Base-by-base conservation (phyloP, 2,329 filamentous ascomycete species). In the Tympanopsis confertula region DNA sequence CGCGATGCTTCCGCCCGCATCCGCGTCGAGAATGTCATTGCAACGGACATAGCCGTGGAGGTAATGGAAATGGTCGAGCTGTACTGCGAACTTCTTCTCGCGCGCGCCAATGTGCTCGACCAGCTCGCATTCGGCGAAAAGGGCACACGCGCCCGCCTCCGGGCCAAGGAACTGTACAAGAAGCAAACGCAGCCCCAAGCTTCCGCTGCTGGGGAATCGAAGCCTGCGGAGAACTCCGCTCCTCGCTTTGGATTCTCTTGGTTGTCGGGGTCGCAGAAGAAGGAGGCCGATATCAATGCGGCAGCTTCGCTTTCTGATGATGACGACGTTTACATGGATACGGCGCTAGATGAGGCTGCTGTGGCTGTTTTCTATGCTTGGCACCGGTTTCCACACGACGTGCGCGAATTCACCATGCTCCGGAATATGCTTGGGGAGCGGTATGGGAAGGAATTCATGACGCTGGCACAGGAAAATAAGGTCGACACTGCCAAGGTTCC, bases 381-480 rank as follows among this genome's bases (percentile, higher is more conserved):
- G 40, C 67, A 72, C 14, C 63, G 73, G 19, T 72, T 77, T 37
- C 30, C 30, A 15, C 30, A 33, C 30, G 75, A 80, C 37, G 64
- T 80, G 39, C 74, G 77, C 44, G 76, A 80, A 50, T 54, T 81
- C 33, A 70, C 69, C 12, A 63, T 69, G 19, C 68, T 75, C 18
- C 61, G 76, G 19, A 61, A 59, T 24, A 57, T 78, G 47, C 56
- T 81, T 38, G 66, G 72, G 14, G 76, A 80, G 46, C 74, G 77
- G 49, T 81, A 74, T 48, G 76, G 76, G n/a, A 80, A 78, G 54
- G 76, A 80, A 13, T 78, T 78, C 44, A 72, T 71, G 41, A 48
- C 71, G n/a, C 58, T 68, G 35, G 73, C 71, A 19, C 66, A 72
- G 48, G 74, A 78, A 38, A 74, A 77, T 33, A 65, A 62, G 20